phyloP scores from a whole-genome alignment of 2,329 filamentous ascomycete species.

The Arthrobotrys musiformis region DNA sequence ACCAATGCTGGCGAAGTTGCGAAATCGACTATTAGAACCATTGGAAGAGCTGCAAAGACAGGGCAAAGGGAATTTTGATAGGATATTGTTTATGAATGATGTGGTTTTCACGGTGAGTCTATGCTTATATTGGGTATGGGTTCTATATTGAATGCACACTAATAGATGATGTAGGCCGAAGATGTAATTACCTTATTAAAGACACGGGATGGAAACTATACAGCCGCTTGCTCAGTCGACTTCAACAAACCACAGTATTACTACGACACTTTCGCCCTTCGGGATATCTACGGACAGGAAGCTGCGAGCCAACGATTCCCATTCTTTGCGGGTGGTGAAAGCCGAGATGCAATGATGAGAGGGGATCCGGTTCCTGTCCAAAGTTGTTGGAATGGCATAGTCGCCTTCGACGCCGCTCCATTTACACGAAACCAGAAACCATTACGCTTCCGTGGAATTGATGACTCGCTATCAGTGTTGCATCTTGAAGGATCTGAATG shows the following conservation, averaged over 20 bases:
- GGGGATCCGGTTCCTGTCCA: slow-evolving; percentile 69
- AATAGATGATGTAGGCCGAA: slow-evolving; percentile 63
- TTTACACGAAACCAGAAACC: slow-evolving; percentile 65
- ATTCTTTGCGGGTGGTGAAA: slow-evolving; percentile 68
- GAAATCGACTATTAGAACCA: slow-evolving; percentile 73
- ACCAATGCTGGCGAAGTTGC: slow-evolving; percentile 73
- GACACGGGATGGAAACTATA: slow-evolving; percentile 71
- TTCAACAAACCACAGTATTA: slow-evolving; percentile 68
- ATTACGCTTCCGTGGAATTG: slow-evolving; percentile 72
- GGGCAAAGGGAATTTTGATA: slow-evolving; percentile 66
- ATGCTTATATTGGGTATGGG: background rate
- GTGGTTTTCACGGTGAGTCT: slow-evolving; percentile 70
- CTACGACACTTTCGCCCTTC: slow-evolving; percentile 73
- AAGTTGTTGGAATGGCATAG: slow-evolving; percentile 77
- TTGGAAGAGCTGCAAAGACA: slow-evolving; percentile 66
- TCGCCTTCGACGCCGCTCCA: slow-evolving; percentile 68
- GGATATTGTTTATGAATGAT: slow-evolving; percentile 73
- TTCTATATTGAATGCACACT: background rate
- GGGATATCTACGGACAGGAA: slow-evolving; percentile 68
- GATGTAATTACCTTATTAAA: slow-evolving; percentile 70
- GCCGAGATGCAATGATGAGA: slow-evolving; percentile 68
- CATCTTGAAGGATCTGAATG: slow-evolving; percentile 83
- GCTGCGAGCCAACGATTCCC: slow-evolving; percentile 70
- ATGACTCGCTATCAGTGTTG: slow-evolving; percentile 70
- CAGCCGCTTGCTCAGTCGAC: slow-evolving; percentile 72